Evolutionary conservation across 116 monocot genomes (phyloP).

Genomic region (Posidonia oceanica): DNA sequence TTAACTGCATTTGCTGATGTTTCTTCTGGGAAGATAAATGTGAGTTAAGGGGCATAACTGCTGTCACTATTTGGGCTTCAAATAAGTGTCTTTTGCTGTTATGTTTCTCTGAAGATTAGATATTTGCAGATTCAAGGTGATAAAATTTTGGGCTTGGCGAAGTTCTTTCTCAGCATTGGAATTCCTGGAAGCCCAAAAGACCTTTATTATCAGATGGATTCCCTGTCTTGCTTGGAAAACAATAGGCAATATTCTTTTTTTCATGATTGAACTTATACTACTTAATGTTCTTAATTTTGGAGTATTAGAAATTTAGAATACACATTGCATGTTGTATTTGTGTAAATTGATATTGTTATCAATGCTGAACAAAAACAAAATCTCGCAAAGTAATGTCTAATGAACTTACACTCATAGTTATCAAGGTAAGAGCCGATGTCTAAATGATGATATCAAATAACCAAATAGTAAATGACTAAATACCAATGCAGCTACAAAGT

Average conservation of each 20-base stretch:
- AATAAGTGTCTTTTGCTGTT: not conserved
- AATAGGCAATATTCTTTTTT: constrained; percentile 41
- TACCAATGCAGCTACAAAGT: too few species aligned
- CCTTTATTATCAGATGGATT: constrained; percentile 74
- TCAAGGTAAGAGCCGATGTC: too few species aligned
- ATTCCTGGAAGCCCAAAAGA: constrained; percentile 77
- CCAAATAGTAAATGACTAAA: too few species aligned
- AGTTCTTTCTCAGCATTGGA: constrained; percentile 74
- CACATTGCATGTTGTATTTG: too few species aligned
- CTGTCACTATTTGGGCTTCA: not conserved
- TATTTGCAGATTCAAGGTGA: constrained; percentile 60
- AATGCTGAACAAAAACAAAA: too few species aligned
- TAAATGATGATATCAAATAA: too few species aligned
- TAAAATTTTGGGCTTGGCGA: constrained; percentile 82
- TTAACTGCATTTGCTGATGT: constrained; percentile 57
- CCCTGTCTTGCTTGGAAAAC: constrained; percentile 70
- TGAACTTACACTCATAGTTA: too few species aligned
- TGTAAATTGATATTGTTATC: too few species aligned
- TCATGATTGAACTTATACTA: not conserved
- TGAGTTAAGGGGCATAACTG: constrained; percentile 13
- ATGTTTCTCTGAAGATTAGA: not conserved
- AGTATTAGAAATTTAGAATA: too few species aligned
- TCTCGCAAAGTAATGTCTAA: too few species aligned
- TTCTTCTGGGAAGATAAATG: constrained; percentile 62
- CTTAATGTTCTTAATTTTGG: not conserved